phyloP scores from a whole-genome alignment of 108 stramenopile genomes.

The Heterococcus sp. region DNA sequence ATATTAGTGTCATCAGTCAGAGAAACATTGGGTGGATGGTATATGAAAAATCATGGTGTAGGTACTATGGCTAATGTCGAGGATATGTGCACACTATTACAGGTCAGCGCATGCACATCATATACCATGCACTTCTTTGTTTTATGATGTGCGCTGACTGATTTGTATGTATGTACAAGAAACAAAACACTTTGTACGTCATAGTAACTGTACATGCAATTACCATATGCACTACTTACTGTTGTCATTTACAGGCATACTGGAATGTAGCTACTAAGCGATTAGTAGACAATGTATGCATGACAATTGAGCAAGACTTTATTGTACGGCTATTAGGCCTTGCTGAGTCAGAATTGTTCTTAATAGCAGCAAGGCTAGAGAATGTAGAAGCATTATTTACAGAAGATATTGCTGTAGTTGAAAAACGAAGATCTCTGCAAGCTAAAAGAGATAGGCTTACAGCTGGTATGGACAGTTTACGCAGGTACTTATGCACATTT shows the following conservation, averaged over 20 bases:
- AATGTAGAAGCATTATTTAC: constrained; percentile 35
- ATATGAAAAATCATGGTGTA: constrained; percentile 52
- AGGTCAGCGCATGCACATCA: constrained; percentile 22
- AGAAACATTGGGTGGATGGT: constrained; percentile 33
- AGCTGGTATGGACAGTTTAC: constrained; percentile 30
- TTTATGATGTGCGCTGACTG: no score
- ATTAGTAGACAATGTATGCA: constrained; percentile 56
- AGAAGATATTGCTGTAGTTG: constrained; percentile 37
- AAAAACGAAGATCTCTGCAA: constrained; percentile 35
- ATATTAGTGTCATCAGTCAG: neutral
- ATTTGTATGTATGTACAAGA: no score
- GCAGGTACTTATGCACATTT: neutral
- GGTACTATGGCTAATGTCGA: constrained; percentile 49
- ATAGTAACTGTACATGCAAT: no score
- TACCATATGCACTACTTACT: neutral
- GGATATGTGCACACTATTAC: constrained; percentile 54
- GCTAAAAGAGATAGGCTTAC: constrained; percentile 34
- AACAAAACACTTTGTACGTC: no score
- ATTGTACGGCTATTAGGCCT: constrained; percentile 27
- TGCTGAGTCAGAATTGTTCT: constrained; percentile 45
- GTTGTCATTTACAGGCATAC: constrained; percentile 24
- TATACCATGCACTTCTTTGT: no score
- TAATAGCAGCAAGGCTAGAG: constrained; percentile 17
- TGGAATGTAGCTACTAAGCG: constrained; percentile 55
- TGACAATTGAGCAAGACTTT: constrained; percentile 53